These are phyloP conservation scores for Peronospora tabacina DNA, from an alignment of 352 stramenopile species.

Conservation along the genomic window DNA sequence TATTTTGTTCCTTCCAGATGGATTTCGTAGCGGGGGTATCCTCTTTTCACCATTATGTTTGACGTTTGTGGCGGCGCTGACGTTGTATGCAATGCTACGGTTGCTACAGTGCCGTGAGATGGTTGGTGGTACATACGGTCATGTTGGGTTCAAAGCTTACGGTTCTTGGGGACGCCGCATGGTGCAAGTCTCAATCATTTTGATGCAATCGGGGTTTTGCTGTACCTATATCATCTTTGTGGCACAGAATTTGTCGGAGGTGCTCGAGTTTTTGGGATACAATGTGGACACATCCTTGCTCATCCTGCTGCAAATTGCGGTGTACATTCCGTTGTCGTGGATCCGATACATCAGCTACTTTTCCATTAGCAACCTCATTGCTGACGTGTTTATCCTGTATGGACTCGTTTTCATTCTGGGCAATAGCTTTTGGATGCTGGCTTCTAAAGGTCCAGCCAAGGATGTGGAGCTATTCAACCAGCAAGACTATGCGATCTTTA, in stretches of 20 bases:
- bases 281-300: conserved; percentile 41
- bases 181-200: conserved; percentile 76
- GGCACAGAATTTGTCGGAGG: conserved; percentile 67
- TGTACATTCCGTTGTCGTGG: conserved; percentile 77
- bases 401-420: conserved; percentile 64
- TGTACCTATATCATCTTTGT: conserved; percentile 84
- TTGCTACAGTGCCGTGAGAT: conserved; percentile 60
- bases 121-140: conserved; percentile 69
- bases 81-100: conserved; percentile 68
- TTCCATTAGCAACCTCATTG: conserved; percentile 76
- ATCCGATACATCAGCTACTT: conserved; percentile 86
- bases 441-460: conserved; percentile 34
- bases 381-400: conserved; percentile 80
- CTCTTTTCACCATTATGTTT: conserved; percentile 69
- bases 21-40: conserved; percentile 63
- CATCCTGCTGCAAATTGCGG: conserved; percentile 62
- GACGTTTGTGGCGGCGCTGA: conserved; percentile 51
- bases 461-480: conserved; percentile 64
- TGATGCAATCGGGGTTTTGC: conserved; percentile 81
- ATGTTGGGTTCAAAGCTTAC: conserved; percentile 62
- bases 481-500: conserved; percentile 66
- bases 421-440: conserved; percentile 62
- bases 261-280: conserved; percentile 49
- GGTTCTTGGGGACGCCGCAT: conserved; percentile 58
- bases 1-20: conserved; percentile 71